phyloP scores from a whole-genome alignment of 495 filamentous ascomycete genomes.

The Aspergillus sclerotiicarbonarius region DNA sequence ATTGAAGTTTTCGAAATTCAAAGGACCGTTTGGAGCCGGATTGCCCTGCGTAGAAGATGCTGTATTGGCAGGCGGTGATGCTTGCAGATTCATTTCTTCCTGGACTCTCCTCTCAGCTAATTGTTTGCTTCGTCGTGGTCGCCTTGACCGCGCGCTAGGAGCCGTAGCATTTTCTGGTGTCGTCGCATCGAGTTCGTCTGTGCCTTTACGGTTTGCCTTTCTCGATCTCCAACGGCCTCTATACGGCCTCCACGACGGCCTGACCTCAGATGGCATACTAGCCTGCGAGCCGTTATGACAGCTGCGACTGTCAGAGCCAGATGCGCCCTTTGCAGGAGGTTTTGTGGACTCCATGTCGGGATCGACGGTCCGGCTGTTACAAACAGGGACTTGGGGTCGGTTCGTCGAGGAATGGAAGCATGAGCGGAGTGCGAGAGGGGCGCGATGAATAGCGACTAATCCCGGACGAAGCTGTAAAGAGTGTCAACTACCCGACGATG shows the following conservation, averaged over 20 bases:
- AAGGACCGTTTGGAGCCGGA: too few relatives aligned
- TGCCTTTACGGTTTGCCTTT: background rate
- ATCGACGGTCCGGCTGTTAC: background rate
- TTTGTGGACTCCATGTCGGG: slow-evolving; percentile 3
- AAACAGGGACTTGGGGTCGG: background rate
- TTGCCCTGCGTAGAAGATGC: too few relatives aligned
- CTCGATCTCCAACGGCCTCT: slow-evolving; percentile 20
- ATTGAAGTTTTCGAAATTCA: too few relatives aligned
- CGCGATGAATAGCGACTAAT: background rate
- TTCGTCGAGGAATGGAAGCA: background rate
- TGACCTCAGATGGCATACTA: background rate
- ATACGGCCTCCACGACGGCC: slow-evolving; percentile 20
- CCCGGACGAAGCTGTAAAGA: slow-evolving; percentile 6
- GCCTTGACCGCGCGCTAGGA: too few relatives aligned
- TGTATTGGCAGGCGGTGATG: too few relatives aligned
- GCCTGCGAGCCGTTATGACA: background rate
- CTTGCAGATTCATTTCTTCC: too few relatives aligned
- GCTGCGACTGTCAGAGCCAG: slow-evolving; percentile 3
- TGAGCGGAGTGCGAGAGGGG: background rate
- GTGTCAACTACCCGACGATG: slow-evolving; percentile 5
- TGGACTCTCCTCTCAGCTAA: too few relatives aligned
- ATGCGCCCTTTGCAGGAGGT: background rate
- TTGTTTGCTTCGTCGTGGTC: too few relatives aligned
- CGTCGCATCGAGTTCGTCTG: background rate
- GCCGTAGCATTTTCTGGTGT: background rate